Base-by-base conservation (phyloP, 306 rosid species). In the Boehmeria nivea region DNA sequence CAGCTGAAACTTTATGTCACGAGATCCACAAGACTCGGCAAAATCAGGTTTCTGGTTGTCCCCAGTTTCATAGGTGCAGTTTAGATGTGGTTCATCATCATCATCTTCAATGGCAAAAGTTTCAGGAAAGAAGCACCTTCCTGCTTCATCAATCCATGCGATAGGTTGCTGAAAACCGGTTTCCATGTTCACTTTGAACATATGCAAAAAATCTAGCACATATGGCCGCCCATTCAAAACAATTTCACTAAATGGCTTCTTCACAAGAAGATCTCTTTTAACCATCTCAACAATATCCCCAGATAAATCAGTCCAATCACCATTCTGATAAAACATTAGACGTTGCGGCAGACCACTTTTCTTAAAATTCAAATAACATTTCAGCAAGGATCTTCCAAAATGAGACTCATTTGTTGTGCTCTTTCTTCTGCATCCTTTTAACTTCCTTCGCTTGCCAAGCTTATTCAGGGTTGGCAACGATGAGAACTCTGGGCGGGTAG, bases 131-230 rank as follows among this genome's bases (percentile, higher is more conserved):
- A 84, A 91, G 78, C 96, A 91, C 45, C 43, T 26, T 38, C 83
- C 95, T 19, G 79, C 63, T 61, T 82, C 93, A 70, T 91, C 98
- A 59, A 91, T 91, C 95, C 96, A 91, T 16, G 93, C 98, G 50
- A 91, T 79, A 59, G 87, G 89, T 25, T 76, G 72, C 39, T 73
- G 85, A 57, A 60, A 59, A 12, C 89, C 96, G 28, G 93, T 70
- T 69, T 77, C 60, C 73, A 87, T 57, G 78, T 91, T 81, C 82
- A 91, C 52, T 40, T 64, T 79, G 26, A 67, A 75, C 98, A 91
- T 83, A 59, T 82, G 96, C 72, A 91, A 59, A 69, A 91, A 91
- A 65, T 91, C 88, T 8, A 91, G 79, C 68, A 87, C 63, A 62
- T 76, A 72, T 57, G 38, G 72, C 61, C 52, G 52, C 55, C 77